Conservation (phyloP, 179 eudicot genomes). For the Carnegiea gigantea region DNA sequence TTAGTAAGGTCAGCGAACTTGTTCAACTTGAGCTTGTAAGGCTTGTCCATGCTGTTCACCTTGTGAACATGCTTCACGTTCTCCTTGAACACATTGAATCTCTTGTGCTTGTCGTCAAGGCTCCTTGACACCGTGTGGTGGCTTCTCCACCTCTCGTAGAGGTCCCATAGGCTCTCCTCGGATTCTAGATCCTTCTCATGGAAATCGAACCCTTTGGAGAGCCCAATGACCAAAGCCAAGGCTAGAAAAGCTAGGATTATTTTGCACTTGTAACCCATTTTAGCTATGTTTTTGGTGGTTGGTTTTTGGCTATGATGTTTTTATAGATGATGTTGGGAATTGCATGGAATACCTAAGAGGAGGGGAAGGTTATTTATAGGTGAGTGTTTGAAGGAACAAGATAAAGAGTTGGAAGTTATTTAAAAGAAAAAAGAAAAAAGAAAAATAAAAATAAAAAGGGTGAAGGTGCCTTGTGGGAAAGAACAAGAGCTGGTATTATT, state of each 20-base stretch:
- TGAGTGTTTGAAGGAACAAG: conserved; percentile 1
- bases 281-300: not conserved
- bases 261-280: conserved; percentile 5
- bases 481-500: conserved; percentile 4
- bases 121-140: conserved; percentile 68
- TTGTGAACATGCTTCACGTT: conserved; percentile 24
- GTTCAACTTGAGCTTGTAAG: conserved; percentile 67
- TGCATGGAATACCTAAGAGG: conserved; percentile 4
- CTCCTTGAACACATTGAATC: conserved; percentile 40
- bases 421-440: not conserved
- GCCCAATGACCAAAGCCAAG: conserved; percentile 36
- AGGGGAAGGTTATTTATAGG: conserved; percentile 15
- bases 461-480: conserved; percentile 9
- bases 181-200: conserved; percentile 63
- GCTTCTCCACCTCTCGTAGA: conserved; percentile 87
- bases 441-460: not conserved
- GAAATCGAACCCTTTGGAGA: conserved; percentile 52
- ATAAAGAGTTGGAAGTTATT: not conserved
- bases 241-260: not conserved
- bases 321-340: not conserved
- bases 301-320: no score
- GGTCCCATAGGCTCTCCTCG: conserved; percentile 61
- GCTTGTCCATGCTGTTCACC: conserved; percentile 63
- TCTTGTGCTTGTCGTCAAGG: conserved; percentile 58
- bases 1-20: conserved; percentile 72